Evolutionary conservation across 2,329 filamentous ascomycete genomes (phyloP).

Genomic region (Phyllosticta paracitricarpa): DNA sequence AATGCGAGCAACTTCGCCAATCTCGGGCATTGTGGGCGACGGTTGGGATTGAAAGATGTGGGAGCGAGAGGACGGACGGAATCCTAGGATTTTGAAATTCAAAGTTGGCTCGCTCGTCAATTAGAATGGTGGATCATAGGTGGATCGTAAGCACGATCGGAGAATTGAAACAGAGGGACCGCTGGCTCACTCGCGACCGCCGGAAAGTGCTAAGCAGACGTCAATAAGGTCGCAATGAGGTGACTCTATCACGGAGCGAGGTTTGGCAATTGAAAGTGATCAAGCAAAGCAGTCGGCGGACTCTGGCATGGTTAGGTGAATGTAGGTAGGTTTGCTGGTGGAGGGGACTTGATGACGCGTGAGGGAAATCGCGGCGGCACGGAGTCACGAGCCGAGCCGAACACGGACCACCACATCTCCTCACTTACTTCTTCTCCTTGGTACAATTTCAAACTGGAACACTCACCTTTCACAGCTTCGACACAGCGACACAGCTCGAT

Average conservation of each 20-base stretch:
- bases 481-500: too few species aligned
- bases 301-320: neutral
- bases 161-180: neutral
- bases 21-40: conserved; percentile 22
- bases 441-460: too few species aligned
- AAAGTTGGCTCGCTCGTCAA: neutral
- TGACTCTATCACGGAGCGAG: neutral
- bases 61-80: neutral
- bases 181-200: neutral
- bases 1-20: conserved; percentile 61
- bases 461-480: too few species aligned
- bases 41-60: neutral
- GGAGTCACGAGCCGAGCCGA: conserved; percentile 1
- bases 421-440: too few species aligned
- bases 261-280: neutral
- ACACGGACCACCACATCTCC: neutral
- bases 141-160: neutral
- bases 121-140: neutral
- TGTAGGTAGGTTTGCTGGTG: neutral
- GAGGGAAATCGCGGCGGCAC: conserved; percentile 3
- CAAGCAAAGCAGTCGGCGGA: neutral
- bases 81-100: neutral
- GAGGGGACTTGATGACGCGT: neutral
- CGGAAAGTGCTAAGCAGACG: neutral
- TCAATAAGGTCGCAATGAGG: neutral